phyloP scores from a whole-genome alignment of 1,284 basidiomycete genomes.

The Hymenochaete sp. region DNA sequence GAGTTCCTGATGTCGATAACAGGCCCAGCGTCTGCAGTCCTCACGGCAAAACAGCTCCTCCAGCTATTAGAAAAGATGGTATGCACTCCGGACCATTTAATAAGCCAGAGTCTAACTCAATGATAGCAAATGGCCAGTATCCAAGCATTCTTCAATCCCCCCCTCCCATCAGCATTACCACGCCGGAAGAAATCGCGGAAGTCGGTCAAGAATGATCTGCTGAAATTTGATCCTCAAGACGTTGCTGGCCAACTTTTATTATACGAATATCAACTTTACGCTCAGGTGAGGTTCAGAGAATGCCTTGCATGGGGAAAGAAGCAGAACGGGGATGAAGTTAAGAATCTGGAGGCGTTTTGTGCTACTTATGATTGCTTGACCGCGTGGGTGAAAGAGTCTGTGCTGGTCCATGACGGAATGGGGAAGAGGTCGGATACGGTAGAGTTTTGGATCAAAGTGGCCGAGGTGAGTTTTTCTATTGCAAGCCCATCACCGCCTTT shows the following conservation, averaged over 20 bases:
- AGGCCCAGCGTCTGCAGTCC: slow-evolving; percentile 34
- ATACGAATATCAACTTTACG: slow-evolving; percentile 49
- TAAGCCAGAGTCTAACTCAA: slow-evolving; percentile 5
- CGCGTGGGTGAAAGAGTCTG: slow-evolving; percentile 56
- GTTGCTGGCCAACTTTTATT: slow-evolving; percentile 59
- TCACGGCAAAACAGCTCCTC: slow-evolving; percentile 41
- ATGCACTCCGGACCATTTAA: too few species aligned
- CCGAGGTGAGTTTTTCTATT: slow-evolving; percentile 52
- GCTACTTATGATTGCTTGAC: slow-evolving; percentile 52
- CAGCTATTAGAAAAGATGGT: slow-evolving; percentile 49
- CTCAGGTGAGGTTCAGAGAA: slow-evolving; percentile 49
- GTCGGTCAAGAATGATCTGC: slow-evolving; percentile 41
- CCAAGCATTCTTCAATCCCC: not conserved
- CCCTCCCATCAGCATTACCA: slow-evolving; percentile 20
- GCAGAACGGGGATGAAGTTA: slow-evolving; percentile 31
- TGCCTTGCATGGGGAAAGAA: slow-evolving; percentile 47
- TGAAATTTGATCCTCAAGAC: slow-evolving; percentile 43
- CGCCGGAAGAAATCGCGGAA: slow-evolving; percentile 20
- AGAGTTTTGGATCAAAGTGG: slow-evolving; percentile 68
- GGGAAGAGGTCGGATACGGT: slow-evolving; percentile 49
- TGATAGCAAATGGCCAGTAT: not conserved
- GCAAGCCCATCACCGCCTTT: slow-evolving; percentile 3
- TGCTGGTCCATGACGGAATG: slow-evolving; percentile 43
- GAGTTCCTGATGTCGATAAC: slow-evolving; percentile 45
- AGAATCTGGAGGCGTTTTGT: slow-evolving; percentile 47